Evolutionary conservation across 208 protist genomes (phyloP).

Genomic region (Leishmania martiniquensis): DNA sequence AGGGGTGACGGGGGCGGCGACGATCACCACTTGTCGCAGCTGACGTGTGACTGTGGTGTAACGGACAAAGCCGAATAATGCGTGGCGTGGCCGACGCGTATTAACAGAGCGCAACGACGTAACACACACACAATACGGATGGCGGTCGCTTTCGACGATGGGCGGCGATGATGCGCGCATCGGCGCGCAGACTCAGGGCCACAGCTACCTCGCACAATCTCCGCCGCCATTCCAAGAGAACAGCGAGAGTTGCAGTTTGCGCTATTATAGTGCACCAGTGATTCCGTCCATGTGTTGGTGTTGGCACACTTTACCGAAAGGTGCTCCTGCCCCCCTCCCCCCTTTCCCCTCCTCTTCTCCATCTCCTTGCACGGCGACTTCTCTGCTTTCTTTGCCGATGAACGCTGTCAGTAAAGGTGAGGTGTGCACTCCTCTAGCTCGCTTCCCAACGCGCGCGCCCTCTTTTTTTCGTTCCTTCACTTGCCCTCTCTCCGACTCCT

Average conservation of each 20-base stretch:
- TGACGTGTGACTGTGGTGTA: background rate
- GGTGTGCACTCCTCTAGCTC: background rate
- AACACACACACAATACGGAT: background rate
- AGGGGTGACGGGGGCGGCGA: background rate
- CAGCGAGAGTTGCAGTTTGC: background rate
- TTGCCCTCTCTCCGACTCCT: too few relatives aligned
- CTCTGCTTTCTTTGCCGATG: background rate
- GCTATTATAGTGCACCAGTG: background rate
- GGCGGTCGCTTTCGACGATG: background rate
- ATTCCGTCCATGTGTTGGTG: background rate
- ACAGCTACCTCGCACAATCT: background rate
- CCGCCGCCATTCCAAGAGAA: background rate
- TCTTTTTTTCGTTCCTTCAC: background rate
- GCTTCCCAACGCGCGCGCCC: background rate
- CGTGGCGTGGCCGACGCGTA: background rate
- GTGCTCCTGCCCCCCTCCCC: background rate
- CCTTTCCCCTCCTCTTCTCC: too few relatives aligned
- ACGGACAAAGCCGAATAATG: constrained; percentile 8
- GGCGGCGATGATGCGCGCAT: background rate
- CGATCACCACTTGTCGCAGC: background rate
- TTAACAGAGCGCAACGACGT: constrained; percentile 1
- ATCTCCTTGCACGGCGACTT: background rate
- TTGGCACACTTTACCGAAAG: background rate
- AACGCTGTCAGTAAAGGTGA: background rate
- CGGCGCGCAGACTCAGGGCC: background rate